phyloP scores from a whole-genome alignment of 768 basidiomycete species.

The Lactarius pseudohatsudake region DNA sequence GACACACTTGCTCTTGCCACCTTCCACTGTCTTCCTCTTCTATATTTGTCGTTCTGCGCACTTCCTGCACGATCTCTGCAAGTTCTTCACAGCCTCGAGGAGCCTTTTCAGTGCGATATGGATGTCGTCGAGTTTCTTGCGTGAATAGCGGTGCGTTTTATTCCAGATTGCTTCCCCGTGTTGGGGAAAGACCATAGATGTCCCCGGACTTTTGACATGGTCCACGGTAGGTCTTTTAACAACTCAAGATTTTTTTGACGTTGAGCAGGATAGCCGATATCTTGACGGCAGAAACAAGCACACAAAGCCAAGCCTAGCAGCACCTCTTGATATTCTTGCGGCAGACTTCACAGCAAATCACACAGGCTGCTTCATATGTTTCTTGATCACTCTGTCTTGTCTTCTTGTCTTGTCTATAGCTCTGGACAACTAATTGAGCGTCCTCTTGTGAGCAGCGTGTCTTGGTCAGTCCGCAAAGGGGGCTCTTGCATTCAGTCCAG shows the following conservation, averaged over 20 bases:
- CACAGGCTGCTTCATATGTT: slow-evolving; percentile 10
- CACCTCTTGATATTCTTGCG: slow-evolving; percentile 16
- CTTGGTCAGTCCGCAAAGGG: slow-evolving; percentile 7
- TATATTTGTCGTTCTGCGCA: slow-evolving; percentile 1
- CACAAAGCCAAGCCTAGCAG: slow-evolving; percentile 24
- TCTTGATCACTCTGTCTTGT: slow-evolving; percentile 28
- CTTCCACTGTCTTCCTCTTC: slow-evolving; percentile 1
- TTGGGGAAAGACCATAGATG: slow-evolving; percentile 9
- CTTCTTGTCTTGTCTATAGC: slow-evolving; percentile 22
- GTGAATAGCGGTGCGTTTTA: slow-evolving; percentile 19
- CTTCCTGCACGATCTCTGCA: neutral
- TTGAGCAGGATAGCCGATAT: slow-evolving; percentile 6
- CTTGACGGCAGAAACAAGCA: slow-evolving; percentile 20
- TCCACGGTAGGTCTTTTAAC: slow-evolving; percentile 5
- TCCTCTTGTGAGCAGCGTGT: slow-evolving; percentile 18
- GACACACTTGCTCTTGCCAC: slow-evolving; percentile 5
- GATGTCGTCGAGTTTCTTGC: neutral
- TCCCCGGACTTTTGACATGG: slow-evolving; percentile 3
- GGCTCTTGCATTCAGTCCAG: slow-evolving; percentile 26
- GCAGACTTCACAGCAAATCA: slow-evolving; percentile 21
- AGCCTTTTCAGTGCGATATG: neutral
- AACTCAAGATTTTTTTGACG: slow-evolving; percentile 19
- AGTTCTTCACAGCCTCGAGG: slow-evolving; percentile 10
- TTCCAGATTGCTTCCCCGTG: slow-evolving; percentile 13
- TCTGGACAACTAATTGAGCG: slow-evolving; percentile 14